Percentiles rank a stretch among this genome's conserved stretches.
Evolutionary conservation across 2,329 filamentous ascomycete genomes (phyloP).

Genomic region (Bipolaris zeicola): DNA sequence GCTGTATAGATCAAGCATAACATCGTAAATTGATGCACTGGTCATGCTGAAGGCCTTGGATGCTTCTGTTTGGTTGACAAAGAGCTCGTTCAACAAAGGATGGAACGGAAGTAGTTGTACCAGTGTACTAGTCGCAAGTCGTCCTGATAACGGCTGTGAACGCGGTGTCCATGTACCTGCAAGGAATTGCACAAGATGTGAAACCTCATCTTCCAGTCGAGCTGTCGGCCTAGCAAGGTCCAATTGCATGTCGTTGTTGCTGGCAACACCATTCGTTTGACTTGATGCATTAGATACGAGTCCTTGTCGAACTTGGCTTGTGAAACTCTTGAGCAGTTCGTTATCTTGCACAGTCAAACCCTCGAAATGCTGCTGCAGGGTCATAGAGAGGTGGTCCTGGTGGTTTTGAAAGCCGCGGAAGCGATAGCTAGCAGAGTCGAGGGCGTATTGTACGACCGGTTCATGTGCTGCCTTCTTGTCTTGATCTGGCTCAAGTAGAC

Average conservation of each 20-base stretch:
- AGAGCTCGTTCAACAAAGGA: slow-evolving; percentile 54
- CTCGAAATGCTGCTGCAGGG: slow-evolving; percentile 37
- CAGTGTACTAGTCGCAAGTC: slow-evolving; percentile 23
- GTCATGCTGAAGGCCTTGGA: slow-evolving; percentile 15
- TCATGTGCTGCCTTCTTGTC: not conserved
- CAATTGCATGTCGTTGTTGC: slow-evolving; percentile 1
- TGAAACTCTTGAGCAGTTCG: slow-evolving; percentile 37
- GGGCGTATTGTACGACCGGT: slow-evolving; percentile 32
- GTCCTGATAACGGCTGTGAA: slow-evolving; percentile 8
- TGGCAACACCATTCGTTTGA: slow-evolving; percentile 6
- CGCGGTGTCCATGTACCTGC: slow-evolving; percentile 27
- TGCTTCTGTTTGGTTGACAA: slow-evolving; percentile 35
- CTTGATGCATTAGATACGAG: slow-evolving; percentile 1
- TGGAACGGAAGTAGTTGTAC: slow-evolving; percentile 45
- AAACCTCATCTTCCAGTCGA: slow-evolving; percentile 7
- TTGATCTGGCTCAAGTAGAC: slow-evolving; percentile 56
- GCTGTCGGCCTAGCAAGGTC: not conserved
- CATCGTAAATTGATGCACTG: slow-evolving; percentile 37
- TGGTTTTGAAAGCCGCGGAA: slow-evolving; percentile 40
- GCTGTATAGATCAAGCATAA: slow-evolving; percentile 35
- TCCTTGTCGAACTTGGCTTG: slow-evolving; percentile 30
- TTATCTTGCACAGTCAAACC: slow-evolving; percentile 45
- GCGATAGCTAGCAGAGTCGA: slow-evolving; percentile 49
- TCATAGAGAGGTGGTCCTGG: slow-evolving; percentile 12
- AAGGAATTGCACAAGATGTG: slow-evolving; percentile 43